Evolutionary conservation across 2,329 filamentous ascomycete genomes (phyloP).

Genomic region (Verticillium nonalfalfae): DNA sequence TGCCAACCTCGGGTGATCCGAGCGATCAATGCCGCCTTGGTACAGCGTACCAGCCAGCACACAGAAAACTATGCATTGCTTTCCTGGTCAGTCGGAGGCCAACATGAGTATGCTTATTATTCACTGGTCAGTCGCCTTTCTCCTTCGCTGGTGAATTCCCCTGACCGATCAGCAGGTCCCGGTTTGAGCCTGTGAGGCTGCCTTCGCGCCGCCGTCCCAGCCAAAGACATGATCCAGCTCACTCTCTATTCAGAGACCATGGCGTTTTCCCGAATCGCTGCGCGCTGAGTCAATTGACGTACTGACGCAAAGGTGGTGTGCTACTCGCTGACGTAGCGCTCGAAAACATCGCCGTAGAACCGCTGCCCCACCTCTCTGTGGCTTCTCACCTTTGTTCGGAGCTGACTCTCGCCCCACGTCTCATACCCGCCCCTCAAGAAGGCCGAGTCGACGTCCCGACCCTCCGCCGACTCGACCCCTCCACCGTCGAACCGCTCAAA

Average conservation of each 20-base stretch:
- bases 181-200: background rate
- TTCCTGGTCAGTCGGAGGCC: background rate
- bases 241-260: background rate
- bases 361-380: conserved; percentile 39
- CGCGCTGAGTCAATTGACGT: background rate
- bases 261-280: background rate
- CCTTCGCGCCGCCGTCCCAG: background rate
- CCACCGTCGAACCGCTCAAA: conserved; percentile 20
- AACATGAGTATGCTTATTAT: background rate
- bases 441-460: conserved; percentile 35
- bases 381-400: conserved; percentile 47
- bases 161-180: background rate
- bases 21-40: background rate
- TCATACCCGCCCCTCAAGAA: conserved; percentile 43
- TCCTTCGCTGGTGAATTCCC: background rate
- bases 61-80: background rate
- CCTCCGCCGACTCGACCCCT: conserved; percentile 26
- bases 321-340: conserved; percentile 36
- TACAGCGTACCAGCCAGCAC: background rate
- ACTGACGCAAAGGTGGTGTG: no score
- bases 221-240: background rate
- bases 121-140: background rate
- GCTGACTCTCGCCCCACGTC: conserved; percentile 48
- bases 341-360: conserved; percentile 41
- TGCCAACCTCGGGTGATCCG: background rate